Evolutionary conservation across 345 rosid genomes (phyloP).

Genomic region (Eucalyptus urophylla): DNA sequence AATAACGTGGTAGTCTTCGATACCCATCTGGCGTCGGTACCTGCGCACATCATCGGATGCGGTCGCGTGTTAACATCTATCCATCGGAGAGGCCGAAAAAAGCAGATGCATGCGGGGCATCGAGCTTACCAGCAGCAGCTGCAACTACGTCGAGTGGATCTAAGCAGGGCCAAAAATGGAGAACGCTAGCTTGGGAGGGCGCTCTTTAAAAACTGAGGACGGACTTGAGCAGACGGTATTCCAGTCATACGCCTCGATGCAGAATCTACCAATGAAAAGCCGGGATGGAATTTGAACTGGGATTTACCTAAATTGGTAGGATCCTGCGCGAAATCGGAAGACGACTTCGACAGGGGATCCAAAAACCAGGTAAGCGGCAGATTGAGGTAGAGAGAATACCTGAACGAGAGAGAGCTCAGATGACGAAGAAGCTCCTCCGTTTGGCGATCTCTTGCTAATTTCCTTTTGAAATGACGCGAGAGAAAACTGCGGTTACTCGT

Average conservation of each 20-base stretch:
- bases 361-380: background rate
- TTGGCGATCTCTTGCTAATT: background rate
- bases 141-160: background rate
- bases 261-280: background rate
- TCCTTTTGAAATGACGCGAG: background rate
- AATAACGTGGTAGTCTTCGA: constrained; percentile 84
- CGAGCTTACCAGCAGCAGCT: background rate
- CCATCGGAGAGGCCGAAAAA: background rate
- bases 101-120: background rate
- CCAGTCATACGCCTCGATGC: background rate
- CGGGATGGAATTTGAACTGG: background rate
- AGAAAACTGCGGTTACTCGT: background rate
- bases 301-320: background rate
- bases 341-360: background rate
- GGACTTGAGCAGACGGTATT: background rate
- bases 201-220: background rate
- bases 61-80: background rate
- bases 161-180: background rate
- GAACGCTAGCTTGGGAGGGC: background rate
- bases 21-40: constrained; percentile 33
- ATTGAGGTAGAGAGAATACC: background rate
- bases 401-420: background rate
- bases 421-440: background rate
- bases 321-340: background rate
- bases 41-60: background rate